A percentile compares a stretch with the other conserved stretches of the same genome.
Conservation (phyloP, 305 asterid species). For the Petunia hybrid region DNA sequence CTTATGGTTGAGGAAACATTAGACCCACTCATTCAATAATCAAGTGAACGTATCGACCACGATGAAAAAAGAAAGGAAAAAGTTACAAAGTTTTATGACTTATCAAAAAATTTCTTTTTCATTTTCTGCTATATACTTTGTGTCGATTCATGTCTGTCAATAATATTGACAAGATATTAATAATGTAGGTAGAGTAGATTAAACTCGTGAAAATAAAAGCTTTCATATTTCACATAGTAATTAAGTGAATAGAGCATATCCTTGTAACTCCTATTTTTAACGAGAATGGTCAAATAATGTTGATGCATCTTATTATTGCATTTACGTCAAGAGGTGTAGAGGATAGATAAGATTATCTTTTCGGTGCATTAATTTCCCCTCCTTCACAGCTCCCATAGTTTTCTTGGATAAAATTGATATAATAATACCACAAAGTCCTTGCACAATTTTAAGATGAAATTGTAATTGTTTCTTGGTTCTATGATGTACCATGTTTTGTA, state of each 20-base stretch:
- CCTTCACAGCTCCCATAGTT: neutral
- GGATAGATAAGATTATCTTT: neutral
- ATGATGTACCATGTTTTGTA: neutral
- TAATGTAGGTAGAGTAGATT: no score
- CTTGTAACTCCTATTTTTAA: no score
- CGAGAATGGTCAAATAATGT: neutral
- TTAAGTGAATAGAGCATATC: no score
- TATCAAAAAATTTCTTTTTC: no score
- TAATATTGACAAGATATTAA: no score
- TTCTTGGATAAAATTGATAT: constrained; percentile 15
- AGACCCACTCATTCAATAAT: neutral
- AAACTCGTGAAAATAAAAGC: no score
- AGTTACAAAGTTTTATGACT: no score
- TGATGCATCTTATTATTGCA: neutral
- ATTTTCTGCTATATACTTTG: no score
- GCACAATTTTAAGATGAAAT: neutral
- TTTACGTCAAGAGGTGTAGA: neutral
- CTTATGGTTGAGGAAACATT: no score
- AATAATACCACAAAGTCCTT: neutral
- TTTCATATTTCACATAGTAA: no score
- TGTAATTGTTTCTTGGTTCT: neutral
- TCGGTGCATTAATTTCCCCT: neutral
- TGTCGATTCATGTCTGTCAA: no score
- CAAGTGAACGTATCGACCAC: neutral
- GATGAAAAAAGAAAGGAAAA: neutral